Evolutionary conservation across 176 grass and related monocot species (phyloP).

Genomic region (Metroxylon sagu): DNA sequence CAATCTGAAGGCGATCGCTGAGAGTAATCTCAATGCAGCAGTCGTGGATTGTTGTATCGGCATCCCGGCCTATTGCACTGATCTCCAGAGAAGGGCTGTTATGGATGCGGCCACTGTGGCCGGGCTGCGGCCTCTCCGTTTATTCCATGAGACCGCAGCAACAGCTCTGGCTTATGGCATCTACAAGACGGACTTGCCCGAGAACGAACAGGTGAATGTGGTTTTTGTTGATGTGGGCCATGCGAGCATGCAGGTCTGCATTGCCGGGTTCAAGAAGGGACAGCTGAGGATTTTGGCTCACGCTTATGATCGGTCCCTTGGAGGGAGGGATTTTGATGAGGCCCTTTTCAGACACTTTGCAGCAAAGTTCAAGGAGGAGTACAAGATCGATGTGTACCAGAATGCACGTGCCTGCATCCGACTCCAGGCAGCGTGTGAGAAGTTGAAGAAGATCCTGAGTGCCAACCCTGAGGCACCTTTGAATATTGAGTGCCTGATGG

Average conservation of each 20-base stretch:
- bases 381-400: conserved; percentile 84
- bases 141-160: conserved; percentile 86
- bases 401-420: conserved; percentile 82
- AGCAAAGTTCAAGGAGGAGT: conserved; percentile 67
- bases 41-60: conserved; percentile 84
- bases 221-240: conserved; percentile 84
- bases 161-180: conserved; percentile 87
- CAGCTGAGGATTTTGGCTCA: conserved; percentile 77
- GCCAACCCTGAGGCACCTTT: conserved; percentile 76
- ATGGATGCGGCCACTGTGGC: conserved; percentile 71
- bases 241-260: conserved; percentile 81
- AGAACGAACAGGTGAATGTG: conserved; percentile 69
- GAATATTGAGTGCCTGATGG: conserved; percentile 90
- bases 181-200: conserved; percentile 74
- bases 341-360: conserved; percentile 67
- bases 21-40: conserved; percentile 58
- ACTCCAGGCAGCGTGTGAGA: conserved; percentile 63
- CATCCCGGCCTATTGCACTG: conserved; percentile 72
- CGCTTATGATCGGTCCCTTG: conserved; percentile 70
- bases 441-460: conserved; percentile 78
- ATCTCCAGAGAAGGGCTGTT: conserved; percentile 74
- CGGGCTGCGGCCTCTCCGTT: conserved; percentile 44
- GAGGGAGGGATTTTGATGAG: conserved; percentile 81
- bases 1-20: conserved; percentile 68
- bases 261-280: conserved; percentile 74